Percentiles rank a stretch among this genome's conserved stretches.
phyloP scores from a whole-genome alignment of 2,329 filamentous ascomycete species.

The Aspergillus sojae region DNA sequence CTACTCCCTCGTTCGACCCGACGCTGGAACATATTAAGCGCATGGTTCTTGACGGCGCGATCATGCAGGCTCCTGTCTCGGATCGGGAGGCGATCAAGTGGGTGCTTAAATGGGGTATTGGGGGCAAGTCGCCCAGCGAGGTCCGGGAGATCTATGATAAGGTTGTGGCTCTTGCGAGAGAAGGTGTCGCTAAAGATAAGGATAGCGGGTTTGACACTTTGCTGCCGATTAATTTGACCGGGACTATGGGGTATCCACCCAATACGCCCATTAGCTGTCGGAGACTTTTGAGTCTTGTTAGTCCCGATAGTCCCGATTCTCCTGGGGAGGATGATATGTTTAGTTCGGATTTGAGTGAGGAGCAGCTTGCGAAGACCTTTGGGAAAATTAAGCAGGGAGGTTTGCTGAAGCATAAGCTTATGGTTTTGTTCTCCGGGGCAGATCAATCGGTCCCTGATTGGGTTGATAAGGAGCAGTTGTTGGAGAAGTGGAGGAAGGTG shows the following conservation, averaged over 20 bases:
- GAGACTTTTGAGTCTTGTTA: slow-evolving; percentile 61
- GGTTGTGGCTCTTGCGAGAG: slow-evolving; percentile 35
- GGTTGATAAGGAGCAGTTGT: slow-evolving; percentile 49
- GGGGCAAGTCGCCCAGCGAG: slow-evolving; percentile 26
- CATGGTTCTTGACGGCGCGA: slow-evolving; percentile 68
- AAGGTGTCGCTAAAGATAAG: slow-evolving; percentile 21
- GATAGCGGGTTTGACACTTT: slow-evolving; percentile 28
- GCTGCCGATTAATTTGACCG: slow-evolving; percentile 38
- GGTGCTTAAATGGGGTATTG: slow-evolving; percentile 30
- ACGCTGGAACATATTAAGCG: slow-evolving; percentile 41
- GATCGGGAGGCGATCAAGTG: slow-evolving; percentile 68
- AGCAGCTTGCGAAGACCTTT: slow-evolving; percentile 65
- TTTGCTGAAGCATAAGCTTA: slow-evolving; percentile 42
- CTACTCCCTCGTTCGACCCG: slow-evolving; percentile 32
- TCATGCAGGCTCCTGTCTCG: slow-evolving; percentile 78
- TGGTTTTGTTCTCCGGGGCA: slow-evolving; percentile 52
- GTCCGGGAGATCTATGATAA: slow-evolving; percentile 33
- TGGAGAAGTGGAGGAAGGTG: slow-evolving; percentile 46
- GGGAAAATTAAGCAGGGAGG: slow-evolving; percentile 48
- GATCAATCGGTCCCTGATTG: slow-evolving; percentile 50
- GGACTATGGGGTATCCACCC: slow-evolving; percentile 33
- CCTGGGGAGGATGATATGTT: slow-evolving; percentile 84
- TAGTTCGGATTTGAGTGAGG: slow-evolving; percentile 69
- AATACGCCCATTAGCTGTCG: slow-evolving; percentile 55
- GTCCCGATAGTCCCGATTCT: slow-evolving; percentile 54